phyloP scores from a whole-genome alignment of 805 yeast genomes.

The Blastobotrys robertii region DNA sequence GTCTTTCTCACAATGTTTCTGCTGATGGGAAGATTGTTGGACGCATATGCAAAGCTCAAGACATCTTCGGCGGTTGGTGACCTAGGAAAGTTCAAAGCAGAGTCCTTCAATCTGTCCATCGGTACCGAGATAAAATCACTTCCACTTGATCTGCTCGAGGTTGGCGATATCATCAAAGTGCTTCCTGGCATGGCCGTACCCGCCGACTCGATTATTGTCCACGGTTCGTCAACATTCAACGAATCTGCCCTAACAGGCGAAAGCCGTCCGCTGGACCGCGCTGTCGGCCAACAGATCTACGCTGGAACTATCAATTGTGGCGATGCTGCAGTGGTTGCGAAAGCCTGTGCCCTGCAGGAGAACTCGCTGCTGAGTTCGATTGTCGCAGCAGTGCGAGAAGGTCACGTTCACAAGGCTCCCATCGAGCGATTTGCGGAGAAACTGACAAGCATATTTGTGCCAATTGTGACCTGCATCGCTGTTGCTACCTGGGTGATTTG shows the following conservation, averaged over 20 bases:
- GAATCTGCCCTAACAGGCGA: constrained; percentile 93
- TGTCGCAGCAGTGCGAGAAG: constrained; percentile 59
- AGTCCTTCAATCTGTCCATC: constrained; percentile 37
- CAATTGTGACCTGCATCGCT: constrained; percentile 52
- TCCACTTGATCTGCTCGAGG: constrained; percentile 45
- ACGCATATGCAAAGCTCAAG: constrained; percentile 53
- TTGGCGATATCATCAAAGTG: constrained; percentile 66
- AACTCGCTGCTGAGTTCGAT: constrained; percentile 62
- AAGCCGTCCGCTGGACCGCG: constrained; percentile 44
- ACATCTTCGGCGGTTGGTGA: constrained; percentile 56
- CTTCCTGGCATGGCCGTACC: constrained; percentile 41
- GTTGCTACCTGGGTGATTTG: constrained; percentile 59
- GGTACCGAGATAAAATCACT: constrained; percentile 10
- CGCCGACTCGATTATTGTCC: constrained; percentile 64
- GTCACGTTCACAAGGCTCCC: constrained; percentile 64
- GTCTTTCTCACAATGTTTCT: constrained; percentile 66
- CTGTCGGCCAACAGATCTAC: constrained; percentile 54
- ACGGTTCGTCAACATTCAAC: constrained; percentile 73
- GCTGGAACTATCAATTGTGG: constrained; percentile 68
- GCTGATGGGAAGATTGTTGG: constrained; percentile 60
- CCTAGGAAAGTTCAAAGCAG: constrained; percentile 42
- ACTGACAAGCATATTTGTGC: constrained; percentile 65
- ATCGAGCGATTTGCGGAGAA: constrained; percentile 61
- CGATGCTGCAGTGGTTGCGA: constrained; percentile 41
- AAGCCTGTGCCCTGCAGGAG: constrained; percentile 48